Base-by-base conservation (phyloP, 2,329 filamentous ascomycete species). In the Aspergillus fumigatus region DNA sequence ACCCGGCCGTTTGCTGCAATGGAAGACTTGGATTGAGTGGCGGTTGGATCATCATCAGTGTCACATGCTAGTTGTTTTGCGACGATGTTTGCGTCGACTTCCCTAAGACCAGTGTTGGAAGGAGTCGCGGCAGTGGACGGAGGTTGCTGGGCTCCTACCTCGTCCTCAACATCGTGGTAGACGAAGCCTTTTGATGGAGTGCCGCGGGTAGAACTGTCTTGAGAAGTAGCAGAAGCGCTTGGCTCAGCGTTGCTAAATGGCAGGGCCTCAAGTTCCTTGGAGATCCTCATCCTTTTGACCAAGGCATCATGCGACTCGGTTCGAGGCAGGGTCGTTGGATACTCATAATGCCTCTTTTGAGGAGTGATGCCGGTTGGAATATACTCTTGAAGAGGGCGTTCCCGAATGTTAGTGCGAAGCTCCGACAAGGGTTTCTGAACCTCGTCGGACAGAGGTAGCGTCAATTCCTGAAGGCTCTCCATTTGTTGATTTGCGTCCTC, bases 311-410 rank as follows among this genome's bases (percentile, higher is more conserved):
- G 84, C 1, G 75, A 67, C 66, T 85, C 83, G 0, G 94, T 97
- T 26, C 87, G 85, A 3, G 94, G 94, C 1, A 99, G 80, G 2
- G 82, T 79, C 1, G 84, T 88, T 0, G 91, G 89, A 67, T 90
- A 96, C n/a, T 84, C 80, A 73, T 97, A 99, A 52, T 85, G 80
- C 29, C 81, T 78, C 75, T 92, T 94, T 68, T 89, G 85, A 0
- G 94, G 94, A 1, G 94, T 97, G 49, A 88, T 82, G 52, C 94
- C 93, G 0, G 94, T 97, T 0, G 89, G 84, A 40, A 84, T 79
- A 72, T 97, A 97, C 70, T 97, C 92, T 53, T 86, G 82, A 52
- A 97, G 80, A 4, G 79, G 74, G 1, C 87, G 85, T 49, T 74
- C 77, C 17, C 82, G 76, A 49, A 96, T 84, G n/a, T 85, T 82